Evolutionary conservation across 768 basidiomycete genomes (phyloP).

Genomic region (Calocybe indica): DNA sequence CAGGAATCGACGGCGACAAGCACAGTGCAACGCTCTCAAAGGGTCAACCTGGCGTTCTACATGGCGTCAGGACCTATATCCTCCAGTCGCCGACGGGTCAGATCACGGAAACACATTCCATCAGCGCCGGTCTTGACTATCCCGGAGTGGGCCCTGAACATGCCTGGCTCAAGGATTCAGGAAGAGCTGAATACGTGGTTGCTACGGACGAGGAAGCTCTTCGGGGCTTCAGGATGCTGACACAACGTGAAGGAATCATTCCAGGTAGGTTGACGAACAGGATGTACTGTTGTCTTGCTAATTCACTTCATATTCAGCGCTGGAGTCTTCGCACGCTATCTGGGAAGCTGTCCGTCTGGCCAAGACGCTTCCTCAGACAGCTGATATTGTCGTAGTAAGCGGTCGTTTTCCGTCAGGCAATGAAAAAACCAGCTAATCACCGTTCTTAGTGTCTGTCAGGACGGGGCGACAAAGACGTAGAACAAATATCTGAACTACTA

Average conservation of each 20-base stretch:
- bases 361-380: slow-evolving; percentile 75
- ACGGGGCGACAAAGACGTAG: slow-evolving; percentile 96
- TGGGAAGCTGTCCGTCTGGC: slow-evolving; percentile 89
- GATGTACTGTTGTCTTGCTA: background rate
- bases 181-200: slow-evolving; percentile 86
- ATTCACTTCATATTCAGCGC: slow-evolving; percentile 40
- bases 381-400: slow-evolving; percentile 88
- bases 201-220: slow-evolving; percentile 95
- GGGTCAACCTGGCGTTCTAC: slow-evolving; percentile 91
- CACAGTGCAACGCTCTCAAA: slow-evolving; percentile 93
- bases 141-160: slow-evolving; percentile 98
- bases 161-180: slow-evolving; percentile 93
- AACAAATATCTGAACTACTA: slow-evolving; percentile 89
- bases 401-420: background rate
- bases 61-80: slow-evolving; percentile 94
- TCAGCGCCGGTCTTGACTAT: slow-evolving; percentile 95
- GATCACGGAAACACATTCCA: slow-evolving; percentile 95
- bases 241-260: slow-evolving; percentile 95
- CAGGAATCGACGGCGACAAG: slow-evolving; percentile 74
- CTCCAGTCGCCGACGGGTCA: slow-evolving; percentile 87
- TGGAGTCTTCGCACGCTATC: slow-evolving; percentile 94
- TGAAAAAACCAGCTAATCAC: slow-evolving; percentile 1
- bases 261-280: slow-evolving; percentile 51
- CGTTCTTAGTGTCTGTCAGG: slow-evolving; percentile 77
- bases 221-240: slow-evolving; percentile 86